phyloP scores from a whole-genome alignment of 2,329 filamentous ascomycete genomes.

The Stachybotrys chlorohalonatus region DNA sequence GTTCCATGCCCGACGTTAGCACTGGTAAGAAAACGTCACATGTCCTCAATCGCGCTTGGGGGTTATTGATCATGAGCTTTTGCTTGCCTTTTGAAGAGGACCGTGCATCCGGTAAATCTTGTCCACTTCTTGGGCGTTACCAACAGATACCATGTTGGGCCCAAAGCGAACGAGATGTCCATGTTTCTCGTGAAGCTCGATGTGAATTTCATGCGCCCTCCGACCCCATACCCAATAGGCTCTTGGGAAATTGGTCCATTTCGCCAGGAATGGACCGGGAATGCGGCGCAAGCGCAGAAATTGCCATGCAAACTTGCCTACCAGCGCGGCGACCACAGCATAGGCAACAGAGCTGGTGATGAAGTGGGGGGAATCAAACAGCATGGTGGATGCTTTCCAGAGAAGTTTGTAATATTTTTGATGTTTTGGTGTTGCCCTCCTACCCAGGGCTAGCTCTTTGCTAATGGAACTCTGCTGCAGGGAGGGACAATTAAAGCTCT shows the following conservation, averaged over 20 bases:
- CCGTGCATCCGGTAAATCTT: slow-evolving; percentile 1
- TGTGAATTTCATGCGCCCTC: neutral
- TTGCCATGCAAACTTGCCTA: slow-evolving; percentile 1
- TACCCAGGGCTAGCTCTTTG: too few species aligned
- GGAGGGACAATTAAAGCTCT: too few species aligned
- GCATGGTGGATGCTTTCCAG: neutral
- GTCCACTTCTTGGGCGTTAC: neutral
- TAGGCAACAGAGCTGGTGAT: neutral
- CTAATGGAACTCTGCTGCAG: too few species aligned
- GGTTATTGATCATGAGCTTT: neutral
- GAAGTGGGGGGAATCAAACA: neutral
- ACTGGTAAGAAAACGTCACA: neutral
- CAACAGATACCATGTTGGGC: slow-evolving; percentile 1
- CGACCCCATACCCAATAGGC: neutral
- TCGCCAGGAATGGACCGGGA: neutral
- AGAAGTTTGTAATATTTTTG: too few species aligned
- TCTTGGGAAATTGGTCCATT: neutral
- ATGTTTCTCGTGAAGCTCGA: slow-evolving; percentile 1
- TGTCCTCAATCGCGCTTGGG: neutral
- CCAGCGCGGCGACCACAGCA: neutral
- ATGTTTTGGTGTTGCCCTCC: too few species aligned
- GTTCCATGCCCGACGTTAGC: neutral
- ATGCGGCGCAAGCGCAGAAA: neutral
- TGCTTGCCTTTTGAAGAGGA: neutral
- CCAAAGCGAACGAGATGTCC: neutral